Conservation (phyloP, 805 yeast genomes). For the Hanseniaspora osmophila region DNA sequence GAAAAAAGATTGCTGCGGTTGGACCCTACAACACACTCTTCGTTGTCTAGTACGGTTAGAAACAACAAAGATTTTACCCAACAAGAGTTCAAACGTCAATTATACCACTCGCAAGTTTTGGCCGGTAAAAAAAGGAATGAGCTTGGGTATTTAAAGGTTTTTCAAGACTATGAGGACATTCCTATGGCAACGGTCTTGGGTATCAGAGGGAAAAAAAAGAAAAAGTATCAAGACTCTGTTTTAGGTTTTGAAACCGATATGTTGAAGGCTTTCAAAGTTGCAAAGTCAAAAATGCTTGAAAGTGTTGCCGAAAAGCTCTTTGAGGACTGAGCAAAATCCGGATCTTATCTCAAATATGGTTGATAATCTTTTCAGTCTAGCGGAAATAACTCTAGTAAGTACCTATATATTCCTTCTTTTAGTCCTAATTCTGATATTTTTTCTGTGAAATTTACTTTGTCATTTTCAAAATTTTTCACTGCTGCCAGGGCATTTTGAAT, state of each 20-base stretch:
- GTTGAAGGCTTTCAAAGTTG: conserved; percentile 3
- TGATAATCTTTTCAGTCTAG: not conserved
- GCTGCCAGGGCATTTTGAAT: not conserved
- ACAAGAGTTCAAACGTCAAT: conserved; percentile 12
- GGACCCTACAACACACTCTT: too few species aligned
- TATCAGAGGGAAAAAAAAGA: conserved; percentile 24
- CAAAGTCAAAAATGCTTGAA: conserved; percentile 1
- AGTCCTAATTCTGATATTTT: not conserved
- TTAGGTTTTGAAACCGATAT: conserved; percentile 23
- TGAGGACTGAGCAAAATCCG: not conserved
- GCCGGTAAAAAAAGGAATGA: conserved; percentile 15
- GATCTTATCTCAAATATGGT: too few species aligned
- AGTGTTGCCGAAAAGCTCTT: not conserved
- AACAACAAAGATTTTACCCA: conserved; percentile 11
- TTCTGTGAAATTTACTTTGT: not conserved
- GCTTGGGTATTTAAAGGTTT: conserved; percentile 20
- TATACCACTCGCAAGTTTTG: conserved; percentile 13
- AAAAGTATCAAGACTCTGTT: conserved; percentile 19
- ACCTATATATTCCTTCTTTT: not conserved
- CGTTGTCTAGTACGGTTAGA: not conserved
- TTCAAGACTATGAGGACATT: conserved; percentile 22
- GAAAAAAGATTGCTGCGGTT: not conserved
- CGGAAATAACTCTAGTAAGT: too few species aligned
- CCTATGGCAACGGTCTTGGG: conserved; percentile 24
- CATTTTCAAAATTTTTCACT: not conserved